Percentiles rank a stretch among this genome's conserved stretches.
phyloP scores from a whole-genome alignment of 2,329 filamentous ascomycete genomes.

The Leptographium procerum region DNA sequence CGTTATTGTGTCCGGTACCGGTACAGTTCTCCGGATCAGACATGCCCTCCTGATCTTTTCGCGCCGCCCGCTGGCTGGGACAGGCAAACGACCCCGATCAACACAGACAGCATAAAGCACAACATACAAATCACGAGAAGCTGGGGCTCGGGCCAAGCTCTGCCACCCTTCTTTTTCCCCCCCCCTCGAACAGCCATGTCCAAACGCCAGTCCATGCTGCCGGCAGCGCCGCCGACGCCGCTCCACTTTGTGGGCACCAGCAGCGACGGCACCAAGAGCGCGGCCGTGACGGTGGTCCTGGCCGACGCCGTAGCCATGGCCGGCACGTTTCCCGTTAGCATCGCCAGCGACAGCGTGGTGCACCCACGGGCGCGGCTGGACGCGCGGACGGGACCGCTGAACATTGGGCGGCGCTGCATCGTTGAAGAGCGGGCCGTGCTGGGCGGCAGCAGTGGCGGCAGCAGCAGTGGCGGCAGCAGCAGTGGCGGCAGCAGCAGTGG shows the following conservation, averaged over 20 bases:
- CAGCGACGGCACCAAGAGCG: constrained; percentile 2
- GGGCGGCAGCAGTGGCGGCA: constrained; percentile 15
- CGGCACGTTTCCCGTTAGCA: constrained; percentile 66
- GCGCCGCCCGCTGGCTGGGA: neutral
- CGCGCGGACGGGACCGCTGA: constrained; percentile 66
- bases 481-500: constrained; percentile 2
- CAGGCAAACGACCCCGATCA: neutral
- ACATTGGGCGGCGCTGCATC: constrained; percentile 40
- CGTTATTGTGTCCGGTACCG: too few relatives aligned
- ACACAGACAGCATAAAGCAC: neutral
- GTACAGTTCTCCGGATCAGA: too few relatives aligned
- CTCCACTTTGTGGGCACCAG: constrained; percentile 36
- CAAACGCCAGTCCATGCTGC: constrained; percentile 46
- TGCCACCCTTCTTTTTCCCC: too few relatives aligned
- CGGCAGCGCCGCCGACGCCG: constrained; percentile 44
- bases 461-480: constrained; percentile 7
- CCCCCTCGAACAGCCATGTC: constrained; percentile 24
- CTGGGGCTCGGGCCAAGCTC: too few relatives aligned
- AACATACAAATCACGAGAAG: neutral
- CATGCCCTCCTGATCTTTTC: too few relatives aligned
- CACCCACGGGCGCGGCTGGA: constrained; percentile 77
- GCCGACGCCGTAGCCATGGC: constrained; percentile 51
- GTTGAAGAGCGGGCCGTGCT: too few relatives aligned
- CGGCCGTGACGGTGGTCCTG: constrained; percentile 37
- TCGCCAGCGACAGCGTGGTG: constrained; percentile 69